Evolutionary conservation across 2,329 filamentous ascomycete species (phyloP).

Genomic region (Bipolaris cookei): DNA sequence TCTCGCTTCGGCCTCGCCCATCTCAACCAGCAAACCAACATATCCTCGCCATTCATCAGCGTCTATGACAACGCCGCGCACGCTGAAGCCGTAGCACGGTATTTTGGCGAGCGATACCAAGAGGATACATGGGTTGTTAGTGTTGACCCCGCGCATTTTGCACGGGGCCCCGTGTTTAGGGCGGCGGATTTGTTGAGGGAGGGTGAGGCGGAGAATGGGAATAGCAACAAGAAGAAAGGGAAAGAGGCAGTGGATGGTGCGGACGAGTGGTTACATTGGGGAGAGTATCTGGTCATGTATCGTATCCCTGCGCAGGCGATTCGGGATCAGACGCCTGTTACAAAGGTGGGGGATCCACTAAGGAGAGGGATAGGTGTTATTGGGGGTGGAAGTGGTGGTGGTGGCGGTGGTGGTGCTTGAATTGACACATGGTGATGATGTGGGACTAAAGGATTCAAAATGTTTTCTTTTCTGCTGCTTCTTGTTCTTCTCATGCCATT

Average conservation of each 20-base stretch:
- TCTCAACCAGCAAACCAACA: slow-evolving; percentile 43
- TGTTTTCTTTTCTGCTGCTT: not conserved
- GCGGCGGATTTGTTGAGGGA: slow-evolving; percentile 38
- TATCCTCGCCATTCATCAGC: slow-evolving; percentile 44
- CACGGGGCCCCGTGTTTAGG: slow-evolving; percentile 41
- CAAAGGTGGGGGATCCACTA: slow-evolving; percentile 22
- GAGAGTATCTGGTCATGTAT: slow-evolving; percentile 47
- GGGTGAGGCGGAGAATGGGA: not conserved
- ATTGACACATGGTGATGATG: not conserved
- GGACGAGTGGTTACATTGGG: slow-evolving; percentile 37
- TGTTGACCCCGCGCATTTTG: slow-evolving; percentile 41
- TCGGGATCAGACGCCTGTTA: slow-evolving; percentile 36
- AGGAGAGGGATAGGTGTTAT: slow-evolving; percentile 32
- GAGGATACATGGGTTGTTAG: slow-evolving; percentile 37
- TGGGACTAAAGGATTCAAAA: not conserved
- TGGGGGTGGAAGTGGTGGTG: slow-evolving; percentile 17
- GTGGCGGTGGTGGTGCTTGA: not conserved
- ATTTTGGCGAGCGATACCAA: slow-evolving; percentile 26
- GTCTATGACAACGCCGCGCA: slow-evolving; percentile 39
- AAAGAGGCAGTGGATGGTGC: slow-evolving; percentile 1
- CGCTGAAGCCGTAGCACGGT: slow-evolving; percentile 36
- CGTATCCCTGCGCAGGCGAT: slow-evolving; percentile 43
- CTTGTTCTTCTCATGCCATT: not conserved
- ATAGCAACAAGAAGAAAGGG: not conserved
- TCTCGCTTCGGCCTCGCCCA: slow-evolving; percentile 41